phyloP scores from a whole-genome alignment of 2,329 filamentous ascomycete species.

The Thermothelomyces thermophilus region DNA sequence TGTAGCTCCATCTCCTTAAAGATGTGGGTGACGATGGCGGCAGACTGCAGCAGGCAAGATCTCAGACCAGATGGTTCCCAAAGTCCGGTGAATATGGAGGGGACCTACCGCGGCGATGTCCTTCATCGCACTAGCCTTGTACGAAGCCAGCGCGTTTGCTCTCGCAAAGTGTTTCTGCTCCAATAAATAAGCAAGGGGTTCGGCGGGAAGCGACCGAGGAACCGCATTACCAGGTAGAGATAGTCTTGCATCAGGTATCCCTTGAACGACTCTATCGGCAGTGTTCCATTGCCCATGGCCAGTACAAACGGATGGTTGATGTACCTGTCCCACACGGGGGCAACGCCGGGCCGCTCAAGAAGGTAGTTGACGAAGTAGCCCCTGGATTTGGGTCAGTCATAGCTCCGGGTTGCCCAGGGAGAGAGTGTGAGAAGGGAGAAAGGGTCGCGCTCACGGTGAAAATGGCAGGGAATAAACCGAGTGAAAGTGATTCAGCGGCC shows the following conservation, averaged over 20 bases:
- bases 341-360: conserved; percentile 68
- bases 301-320: conserved; percentile 78
- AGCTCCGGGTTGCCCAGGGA: neutral
- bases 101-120: conserved; percentile 63
- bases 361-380: conserved; percentile 81
- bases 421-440: neutral
- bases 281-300: conserved; percentile 64
- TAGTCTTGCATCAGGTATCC: conserved; percentile 90
- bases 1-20: conserved; percentile 76
- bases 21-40: conserved; percentile 66
- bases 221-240: conserved; percentile 64
- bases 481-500: conserved; percentile 74
- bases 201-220: neutral
- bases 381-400: conserved; percentile 33
- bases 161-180: conserved; percentile 74
- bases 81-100: no score
- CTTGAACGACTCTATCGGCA: conserved; percentile 74
- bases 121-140: conserved; percentile 69
- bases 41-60: conserved; percentile 20
- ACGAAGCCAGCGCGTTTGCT: conserved; percentile 76
- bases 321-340: conserved; percentile 65
- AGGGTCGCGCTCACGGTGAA: conserved; percentile 43
- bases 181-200: conserved; percentile 1
- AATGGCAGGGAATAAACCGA: conserved; percentile 63
- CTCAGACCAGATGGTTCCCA: neutral